A percentile compares a stretch with the other conserved stretches of the same genome.
These are phyloP conservation scores for Hypoxylon sp. DNA, from an alignment of 2,329 filamentous ascomycete species.

Conservation along the genomic window DNA sequence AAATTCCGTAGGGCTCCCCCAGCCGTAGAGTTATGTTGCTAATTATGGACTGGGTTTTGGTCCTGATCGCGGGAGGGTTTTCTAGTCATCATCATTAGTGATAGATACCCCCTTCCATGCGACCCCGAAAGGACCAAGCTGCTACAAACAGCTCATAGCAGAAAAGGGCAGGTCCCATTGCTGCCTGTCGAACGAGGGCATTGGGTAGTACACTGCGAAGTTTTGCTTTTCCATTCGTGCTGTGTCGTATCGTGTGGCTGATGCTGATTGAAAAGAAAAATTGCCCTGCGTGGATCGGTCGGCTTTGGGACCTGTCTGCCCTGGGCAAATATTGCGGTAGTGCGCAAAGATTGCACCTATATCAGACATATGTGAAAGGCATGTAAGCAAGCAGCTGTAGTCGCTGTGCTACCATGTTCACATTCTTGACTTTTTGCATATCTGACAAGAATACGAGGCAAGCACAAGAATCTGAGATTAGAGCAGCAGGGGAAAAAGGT, in stretches of 20 bases:
- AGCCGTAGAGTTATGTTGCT: slow-evolving; percentile 21
- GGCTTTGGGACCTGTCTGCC: slow-evolving; percentile 19
- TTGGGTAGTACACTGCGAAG: slow-evolving; percentile 30
- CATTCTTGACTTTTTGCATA: slow-evolving; percentile 8
- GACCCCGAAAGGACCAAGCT: neutral
- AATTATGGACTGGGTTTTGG: slow-evolving; percentile 13
- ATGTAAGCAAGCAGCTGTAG: slow-evolving; percentile 16
- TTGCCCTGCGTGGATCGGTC: slow-evolving; percentile 32
- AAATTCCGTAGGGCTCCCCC: slow-evolving; percentile 8
- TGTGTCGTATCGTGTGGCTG: slow-evolving; percentile 36
- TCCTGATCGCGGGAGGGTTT: slow-evolving; percentile 10
- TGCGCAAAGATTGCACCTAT: slow-evolving; percentile 1
- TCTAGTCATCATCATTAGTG: slow-evolving; percentile 22
- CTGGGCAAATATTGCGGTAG: slow-evolving; percentile 5
- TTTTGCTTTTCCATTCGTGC: slow-evolving; percentile 34
- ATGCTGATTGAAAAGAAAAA: slow-evolving; percentile 40
- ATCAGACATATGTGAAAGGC: slow-evolving; percentile 8
- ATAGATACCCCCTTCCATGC: slow-evolving; percentile 1
- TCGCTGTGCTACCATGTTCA: slow-evolving; percentile 8
- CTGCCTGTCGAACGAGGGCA: slow-evolving; percentile 13
- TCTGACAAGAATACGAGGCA: slow-evolving; percentile 6
- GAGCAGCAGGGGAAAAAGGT: neutral
- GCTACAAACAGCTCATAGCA: neutral
- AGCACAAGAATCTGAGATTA: neutral
- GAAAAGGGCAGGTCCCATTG: slow-evolving; percentile 19